Base-by-base conservation (phyloP, 2,329 filamentous ascomycete species). In the Knufia petricola region DNA sequence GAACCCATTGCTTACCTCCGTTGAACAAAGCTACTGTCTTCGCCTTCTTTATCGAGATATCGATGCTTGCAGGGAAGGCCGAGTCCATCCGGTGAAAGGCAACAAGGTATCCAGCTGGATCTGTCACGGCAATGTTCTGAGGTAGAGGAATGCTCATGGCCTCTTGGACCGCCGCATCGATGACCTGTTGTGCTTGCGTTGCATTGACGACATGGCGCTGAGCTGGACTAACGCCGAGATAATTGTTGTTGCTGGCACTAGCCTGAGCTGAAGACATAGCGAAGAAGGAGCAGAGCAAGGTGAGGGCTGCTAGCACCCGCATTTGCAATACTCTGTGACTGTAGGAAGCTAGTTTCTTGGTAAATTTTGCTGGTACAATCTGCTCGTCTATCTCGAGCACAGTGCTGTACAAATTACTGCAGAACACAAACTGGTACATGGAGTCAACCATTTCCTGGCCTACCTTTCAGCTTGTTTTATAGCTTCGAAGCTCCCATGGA, bases 1-100 rank as follows among this genome's bases (percentile, higher is more conserved):
- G n/a, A n/a, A n/a, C n/a, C n/a, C n/a, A n/a, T n/a, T n/a, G n/a
- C n/a, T n/a, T n/a, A n/a, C n/a, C n/a, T 6, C 53, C 53, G 28
- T 55, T 55, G 44, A 52, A 55, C 1, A 45, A 20, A 8, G 48
- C 48, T 7, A 54, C 52, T 10, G 53, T 54, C 42, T 46, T 51
- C 23, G 53, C 51, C 40, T 55, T 55, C 41, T 55, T 55, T n/a
- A 45, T 44, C 2, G 46, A 39, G 17, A 55, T 52, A 39, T 55
- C 53, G 20, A 50, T 19, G 12, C 32, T 34, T 10, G 45, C 49
- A 6, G 39, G 46, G 30, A 49, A 48, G 8, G 46, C 52, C 44
- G 54, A 54, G 38, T 55, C 53, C 50, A 54, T 54, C 10, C 48
- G 43, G 9, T 54, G 36, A 43, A 54, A 54, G 7, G 38, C 53